Base-by-base conservation (phyloP, 2,329 filamentous ascomycete genomes). In the Periconia macrospinosa region DNA sequence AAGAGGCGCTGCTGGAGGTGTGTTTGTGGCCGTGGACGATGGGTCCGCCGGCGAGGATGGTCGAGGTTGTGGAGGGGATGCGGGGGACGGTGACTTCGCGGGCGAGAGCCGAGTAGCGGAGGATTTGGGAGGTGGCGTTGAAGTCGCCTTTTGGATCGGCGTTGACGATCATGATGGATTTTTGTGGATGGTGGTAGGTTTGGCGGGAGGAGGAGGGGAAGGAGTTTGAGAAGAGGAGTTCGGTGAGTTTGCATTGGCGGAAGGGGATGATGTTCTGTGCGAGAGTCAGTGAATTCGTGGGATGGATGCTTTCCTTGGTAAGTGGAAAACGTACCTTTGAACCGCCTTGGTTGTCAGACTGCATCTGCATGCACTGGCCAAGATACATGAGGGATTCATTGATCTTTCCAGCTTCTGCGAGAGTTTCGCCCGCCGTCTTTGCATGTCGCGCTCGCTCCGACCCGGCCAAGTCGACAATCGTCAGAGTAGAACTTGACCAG, bases 381-480 rank as follows among this genome's bases (percentile, higher is more conserved):
- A 99, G 83, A 71, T 97, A 97, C 94, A 99, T 99, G 69, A 99
- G 78, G 68, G 91, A 96, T 74, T 97, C 92, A 68, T 99, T 99
- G 72, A 99, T 99, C 77, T 97, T 97, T 49, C 94, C 94, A 35
- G 93, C 94, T 77, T 99, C 94, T 0, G 90, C 93, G 14, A 99
- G 83, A 0, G 93, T 97, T 3, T 91, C 87, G 13, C 94, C 94
- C 0, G 92, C 90, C 0, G 94, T 97, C 80, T 97, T 97, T 23
- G 94, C 92, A 59, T 94, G 92, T 55, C 92, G 84, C 15, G 93
- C 93, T 55, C 94, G 86, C 75, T 99, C 94, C 56, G 94, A 97
- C 79, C 92, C 93, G 17, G 93, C 93, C 48, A 97, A 79, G 72
- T 97, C 93, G 44, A 96, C 93, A 59, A 97, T 88, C 0, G 91